These are phyloP conservation scores for Pestalotiopsis sp. DNA, from an alignment of 2,329 filamentous ascomycete species.

Conservation along the genomic window DNA sequence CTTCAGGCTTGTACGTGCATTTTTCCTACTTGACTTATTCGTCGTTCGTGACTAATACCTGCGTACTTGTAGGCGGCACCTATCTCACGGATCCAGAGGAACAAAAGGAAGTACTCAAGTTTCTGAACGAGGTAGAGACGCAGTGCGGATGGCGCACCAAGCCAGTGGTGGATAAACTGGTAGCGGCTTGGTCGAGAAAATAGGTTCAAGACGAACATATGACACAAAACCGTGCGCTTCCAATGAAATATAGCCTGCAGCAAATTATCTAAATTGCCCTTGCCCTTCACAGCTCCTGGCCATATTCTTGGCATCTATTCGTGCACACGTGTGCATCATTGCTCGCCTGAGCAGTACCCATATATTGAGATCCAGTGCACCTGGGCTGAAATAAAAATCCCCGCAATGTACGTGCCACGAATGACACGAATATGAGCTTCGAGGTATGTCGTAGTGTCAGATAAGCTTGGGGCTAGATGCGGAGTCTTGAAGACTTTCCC, in stretches of 20 bases:
- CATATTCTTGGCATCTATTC: background rate
- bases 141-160: conserved; percentile 42
- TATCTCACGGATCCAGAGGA: conserved; percentile 39
- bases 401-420: background rate
- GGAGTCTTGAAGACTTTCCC: background rate
- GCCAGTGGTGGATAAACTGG: conserved; percentile 49
- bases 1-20: conserved; percentile 26
- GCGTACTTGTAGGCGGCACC: conserved; percentile 20
- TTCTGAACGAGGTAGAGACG: conserved; percentile 33
- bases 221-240: background rate
- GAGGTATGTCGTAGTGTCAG: background rate
- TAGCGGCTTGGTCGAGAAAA: conserved; percentile 45
- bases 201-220: background rate
- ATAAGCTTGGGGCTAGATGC: background rate
- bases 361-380: background rate
- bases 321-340: background rate
- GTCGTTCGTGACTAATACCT: background rate
- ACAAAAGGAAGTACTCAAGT: conserved; percentile 32
- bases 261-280: no score
- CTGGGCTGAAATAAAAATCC: background rate
- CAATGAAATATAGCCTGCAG: no score
- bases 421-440: background rate
- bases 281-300: background rate
- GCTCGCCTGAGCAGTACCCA: background rate
- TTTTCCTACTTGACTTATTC: conserved; percentile 9